Conservation (phyloP, 257 asterid genomes). For the Solanum paucissectum region DNA sequence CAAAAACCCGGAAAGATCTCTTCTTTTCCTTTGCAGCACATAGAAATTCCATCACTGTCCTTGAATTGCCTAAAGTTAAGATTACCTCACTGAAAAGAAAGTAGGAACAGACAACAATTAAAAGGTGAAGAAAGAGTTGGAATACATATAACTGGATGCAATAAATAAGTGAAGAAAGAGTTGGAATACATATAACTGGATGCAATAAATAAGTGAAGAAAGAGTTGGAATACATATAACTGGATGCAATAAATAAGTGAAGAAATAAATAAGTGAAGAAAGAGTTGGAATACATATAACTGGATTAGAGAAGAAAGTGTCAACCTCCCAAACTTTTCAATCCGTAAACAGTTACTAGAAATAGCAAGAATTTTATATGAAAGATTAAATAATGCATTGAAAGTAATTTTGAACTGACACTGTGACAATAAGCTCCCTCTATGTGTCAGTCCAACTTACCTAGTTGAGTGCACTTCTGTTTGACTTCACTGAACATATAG, state of each 20-base stretch:
- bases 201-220: background rate
- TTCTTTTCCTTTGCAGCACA: conserved; percentile 93
- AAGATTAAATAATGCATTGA: background rate
- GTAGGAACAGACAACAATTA: background rate
- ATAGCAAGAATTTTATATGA: background rate
- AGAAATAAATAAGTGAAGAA: background rate
- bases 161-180: background rate
- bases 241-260: background rate
- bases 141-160: background rate
- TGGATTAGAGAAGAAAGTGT: background rate
- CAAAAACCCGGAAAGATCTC: conserved; percentile 91
- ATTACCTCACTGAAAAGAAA: conserved; percentile 85
- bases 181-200: background rate
- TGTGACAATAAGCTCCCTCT: background rate
- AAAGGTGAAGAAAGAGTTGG: background rate
- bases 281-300: background rate
- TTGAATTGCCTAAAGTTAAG: conserved; percentile 93
- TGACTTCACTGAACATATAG: background rate
- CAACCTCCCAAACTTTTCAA: background rate
- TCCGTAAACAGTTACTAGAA: background rate
- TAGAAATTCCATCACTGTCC: conserved; percentile 79
- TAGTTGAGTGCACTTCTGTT: background rate
- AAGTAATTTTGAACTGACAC: background rate
- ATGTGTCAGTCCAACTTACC: background rate
- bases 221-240: background rate